Evolutionary conservation across 257 asterid species (phyloP).

Genomic region (Agastache rugosa): DNA sequence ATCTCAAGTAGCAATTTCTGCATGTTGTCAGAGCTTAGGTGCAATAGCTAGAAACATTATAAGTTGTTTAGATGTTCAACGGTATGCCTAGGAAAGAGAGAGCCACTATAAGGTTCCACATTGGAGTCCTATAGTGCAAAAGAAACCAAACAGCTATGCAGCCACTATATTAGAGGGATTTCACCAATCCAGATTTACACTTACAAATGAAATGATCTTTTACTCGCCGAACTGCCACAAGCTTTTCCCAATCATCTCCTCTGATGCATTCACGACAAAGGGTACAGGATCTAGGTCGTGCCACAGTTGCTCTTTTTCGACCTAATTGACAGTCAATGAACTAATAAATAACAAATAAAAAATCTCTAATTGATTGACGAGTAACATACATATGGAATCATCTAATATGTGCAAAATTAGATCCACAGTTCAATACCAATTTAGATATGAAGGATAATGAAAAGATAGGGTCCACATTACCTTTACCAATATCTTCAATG

Average conservation of each 20-base stretch:
- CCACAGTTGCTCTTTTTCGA: slow-evolving; percentile 74
- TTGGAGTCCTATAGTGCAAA: not conserved
- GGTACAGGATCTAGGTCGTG: slow-evolving; percentile 82
- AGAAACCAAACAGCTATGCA: not conserved
- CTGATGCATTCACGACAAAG: slow-evolving; percentile 93
- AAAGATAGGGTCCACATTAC: slow-evolving; percentile 43
- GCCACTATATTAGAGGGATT: not conserved
- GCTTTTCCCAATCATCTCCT: slow-evolving; percentile 81
- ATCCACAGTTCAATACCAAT: slow-evolving; percentile 23
- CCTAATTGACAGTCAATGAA: slow-evolving; percentile 43
- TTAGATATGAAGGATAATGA: not conserved
- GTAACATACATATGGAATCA: slow-evolving; percentile 12
- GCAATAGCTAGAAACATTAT: slow-evolving; percentile 4
- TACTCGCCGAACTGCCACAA: slow-evolving; percentile 72
- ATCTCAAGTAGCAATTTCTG: not conserved
- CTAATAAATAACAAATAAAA: slow-evolving; percentile 19
- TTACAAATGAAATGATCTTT: slow-evolving; percentile 96
- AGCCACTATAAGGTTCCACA: not conserved
- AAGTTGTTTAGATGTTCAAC: not conserved
- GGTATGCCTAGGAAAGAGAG: slow-evolving; percentile 10
- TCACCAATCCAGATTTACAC: slow-evolving; percentile 43
- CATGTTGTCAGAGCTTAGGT: not conserved
- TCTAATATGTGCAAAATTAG: not conserved
- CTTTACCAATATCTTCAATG: slow-evolving; percentile 83
- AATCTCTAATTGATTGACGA: not conserved